Conservation (phyloP, 2,329 filamentous ascomycete genomes). For the Fusarium palustre region DNA sequence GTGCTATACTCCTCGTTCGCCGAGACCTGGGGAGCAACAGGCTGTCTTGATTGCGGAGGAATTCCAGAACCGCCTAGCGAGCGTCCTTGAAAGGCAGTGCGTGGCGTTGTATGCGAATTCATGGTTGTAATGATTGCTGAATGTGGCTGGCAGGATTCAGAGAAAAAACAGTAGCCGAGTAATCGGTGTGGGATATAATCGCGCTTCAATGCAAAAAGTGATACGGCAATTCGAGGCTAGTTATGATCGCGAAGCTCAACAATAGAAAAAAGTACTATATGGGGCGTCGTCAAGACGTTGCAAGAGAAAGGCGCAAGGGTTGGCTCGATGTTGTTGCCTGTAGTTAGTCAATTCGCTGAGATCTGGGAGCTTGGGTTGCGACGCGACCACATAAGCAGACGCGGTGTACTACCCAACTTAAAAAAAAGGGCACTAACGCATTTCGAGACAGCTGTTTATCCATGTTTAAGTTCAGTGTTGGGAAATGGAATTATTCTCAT, state of each 20-base stretch:
- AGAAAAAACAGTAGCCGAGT: constrained; percentile 20
- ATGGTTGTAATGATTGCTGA: constrained; percentile 42
- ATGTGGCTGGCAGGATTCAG: constrained; percentile 29
- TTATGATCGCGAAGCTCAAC: constrained; percentile 29
- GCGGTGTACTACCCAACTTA: constrained; percentile 3
- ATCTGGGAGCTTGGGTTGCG: constrained; percentile 42
- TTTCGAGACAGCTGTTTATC: not conserved
- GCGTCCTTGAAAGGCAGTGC: constrained; percentile 51
- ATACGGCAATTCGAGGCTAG: constrained; percentile 22
- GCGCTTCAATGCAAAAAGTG: not conserved
- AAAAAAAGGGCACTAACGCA: constrained; percentile 23
- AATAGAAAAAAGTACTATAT: constrained; percentile 10
- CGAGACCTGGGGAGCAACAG: constrained; percentile 52
- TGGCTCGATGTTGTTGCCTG: constrained; percentile 27
- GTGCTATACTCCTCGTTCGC: constrained; percentile 55
- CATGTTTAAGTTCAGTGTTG: not conserved
- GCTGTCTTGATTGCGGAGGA: constrained; percentile 50
- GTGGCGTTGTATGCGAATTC: constrained; percentile 55
- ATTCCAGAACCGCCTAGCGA: constrained; percentile 51
- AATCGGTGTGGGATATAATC: constrained; percentile 15
- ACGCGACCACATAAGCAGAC: constrained; percentile 25
- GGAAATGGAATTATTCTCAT: not conserved
- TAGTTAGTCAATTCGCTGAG: constrained; percentile 32
- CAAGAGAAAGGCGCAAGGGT: constrained; percentile 40
- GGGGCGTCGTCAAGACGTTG: constrained; percentile 19